Percentiles rank a stretch among this genome's conserved stretches.
These are phyloP conservation scores for Cyclocybe cylindracea DNA, from an alignment of 768 basidiomycete genomes.

Conservation along the genomic window DNA sequence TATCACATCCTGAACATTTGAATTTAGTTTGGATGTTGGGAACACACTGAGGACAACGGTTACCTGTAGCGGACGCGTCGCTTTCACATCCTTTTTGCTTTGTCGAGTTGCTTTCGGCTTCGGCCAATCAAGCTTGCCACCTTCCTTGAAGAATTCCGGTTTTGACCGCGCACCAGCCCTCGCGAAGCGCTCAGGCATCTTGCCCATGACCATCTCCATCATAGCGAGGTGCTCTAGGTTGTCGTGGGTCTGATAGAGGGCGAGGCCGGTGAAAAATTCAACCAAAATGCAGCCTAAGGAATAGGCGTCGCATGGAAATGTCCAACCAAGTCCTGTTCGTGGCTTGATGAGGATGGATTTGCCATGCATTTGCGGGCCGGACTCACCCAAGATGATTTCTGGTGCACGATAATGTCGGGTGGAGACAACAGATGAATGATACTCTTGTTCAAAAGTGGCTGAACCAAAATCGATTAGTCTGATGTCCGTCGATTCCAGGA, in stretches of 20 bases:
- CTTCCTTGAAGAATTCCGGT: conserved; percentile 92
- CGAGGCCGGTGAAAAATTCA: conserved; percentile 96
- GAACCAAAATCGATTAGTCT: conserved; percentile 98
- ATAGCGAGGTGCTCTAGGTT: conserved; percentile 99
- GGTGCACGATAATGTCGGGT: conserved; percentile 99
- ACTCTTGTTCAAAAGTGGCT: conserved; percentile 96
- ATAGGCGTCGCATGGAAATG: conserved; percentile 97
- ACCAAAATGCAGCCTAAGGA: conserved; percentile 98
- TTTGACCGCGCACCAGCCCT: conserved; percentile 76
- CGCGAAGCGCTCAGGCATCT: conserved; percentile 89
- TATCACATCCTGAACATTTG: conserved; percentile 71
- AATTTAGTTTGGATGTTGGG: neutral
- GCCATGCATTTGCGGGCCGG: neutral
- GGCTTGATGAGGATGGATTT: conserved; percentile 12
- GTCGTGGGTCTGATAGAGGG: conserved; percentile 99
- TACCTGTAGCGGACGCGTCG: conserved; percentile 78
- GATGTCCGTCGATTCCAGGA: conserved; percentile 87
- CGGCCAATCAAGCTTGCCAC: conserved; percentile 87
- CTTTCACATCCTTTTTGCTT: conserved; percentile 91
- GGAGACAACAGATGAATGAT: conserved; percentile 97
- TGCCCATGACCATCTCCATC: conserved; percentile 99
- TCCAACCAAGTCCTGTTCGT: conserved; percentile 89
- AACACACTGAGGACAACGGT: conserved; percentile 26
- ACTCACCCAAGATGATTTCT: conserved; percentile 94
- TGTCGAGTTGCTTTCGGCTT: conserved; percentile 85